Conservation (phyloP, 2,329 filamentous ascomycete species). For the Didymella lethalis region DNA sequence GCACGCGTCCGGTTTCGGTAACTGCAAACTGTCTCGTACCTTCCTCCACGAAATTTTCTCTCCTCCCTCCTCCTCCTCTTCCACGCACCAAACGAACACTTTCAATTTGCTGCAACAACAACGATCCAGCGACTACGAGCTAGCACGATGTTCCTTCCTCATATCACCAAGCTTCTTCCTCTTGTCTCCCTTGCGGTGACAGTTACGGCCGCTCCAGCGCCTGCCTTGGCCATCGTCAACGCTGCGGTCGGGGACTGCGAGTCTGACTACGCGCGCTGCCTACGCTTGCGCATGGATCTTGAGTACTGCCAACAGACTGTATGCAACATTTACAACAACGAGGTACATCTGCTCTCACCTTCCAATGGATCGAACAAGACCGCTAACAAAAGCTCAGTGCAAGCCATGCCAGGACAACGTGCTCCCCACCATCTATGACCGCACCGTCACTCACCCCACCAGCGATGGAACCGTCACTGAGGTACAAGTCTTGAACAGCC, state of each 20-base stretch:
- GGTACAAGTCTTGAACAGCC: not conserved
- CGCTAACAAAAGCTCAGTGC: conserved; percentile 1
- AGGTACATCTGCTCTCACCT: not conserved
- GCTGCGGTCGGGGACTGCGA: not conserved
- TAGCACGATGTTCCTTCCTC: not conserved
- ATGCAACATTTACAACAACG: not conserved
- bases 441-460: not conserved
- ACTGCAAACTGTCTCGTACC: not conserved
- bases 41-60: not conserved
- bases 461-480: not conserved
- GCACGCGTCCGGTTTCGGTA: not conserved
- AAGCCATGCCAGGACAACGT: not conserved
- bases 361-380: not conserved
- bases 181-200: not conserved
- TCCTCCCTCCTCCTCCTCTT: not conserved
- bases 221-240: not conserved
- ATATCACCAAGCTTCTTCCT: not conserved
- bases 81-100: not conserved
- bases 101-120: not conserved
- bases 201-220: conserved; percentile 1
- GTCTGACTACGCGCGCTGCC: not conserved
- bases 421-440: not conserved
- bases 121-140: not conserved
- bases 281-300: not conserved
- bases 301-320: conserved; percentile 1